Evolutionary conservation across 1,284 basidiomycete species (phyloP).

Genomic region (Tausonia pullulans): DNA sequence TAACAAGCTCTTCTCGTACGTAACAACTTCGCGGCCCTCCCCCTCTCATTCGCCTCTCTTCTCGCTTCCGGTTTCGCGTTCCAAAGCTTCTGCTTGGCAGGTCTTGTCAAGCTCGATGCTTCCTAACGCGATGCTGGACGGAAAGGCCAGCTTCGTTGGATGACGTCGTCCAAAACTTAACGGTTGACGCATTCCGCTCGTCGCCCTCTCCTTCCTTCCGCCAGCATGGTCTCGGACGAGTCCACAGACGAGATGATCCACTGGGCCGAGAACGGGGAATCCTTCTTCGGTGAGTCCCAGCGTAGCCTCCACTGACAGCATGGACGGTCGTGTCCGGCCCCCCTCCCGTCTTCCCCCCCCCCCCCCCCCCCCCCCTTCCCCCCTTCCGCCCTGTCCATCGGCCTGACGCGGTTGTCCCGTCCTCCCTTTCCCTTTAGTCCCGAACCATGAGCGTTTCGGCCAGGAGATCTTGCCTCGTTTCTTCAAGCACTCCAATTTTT

Average conservation of each 20-base stretch:
- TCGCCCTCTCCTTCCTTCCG: conserved; percentile 1
- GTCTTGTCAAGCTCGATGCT: not conserved
- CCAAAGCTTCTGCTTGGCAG: not conserved
- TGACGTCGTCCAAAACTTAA: not conserved
- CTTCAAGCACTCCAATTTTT: conserved; percentile 96
- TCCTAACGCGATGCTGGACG: not conserved
- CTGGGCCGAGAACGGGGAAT: conserved; percentile 80
- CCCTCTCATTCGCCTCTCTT: conserved; percentile 20
- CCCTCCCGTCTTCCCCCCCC: not conserved
- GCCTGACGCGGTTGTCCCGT: not conserved
- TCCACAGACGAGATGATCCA: conserved; percentile 67
- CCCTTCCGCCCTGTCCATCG: not conserved
- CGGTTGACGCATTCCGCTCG: not conserved
- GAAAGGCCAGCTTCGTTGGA: conserved; percentile 8
- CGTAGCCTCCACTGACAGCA: too few relatives aligned
- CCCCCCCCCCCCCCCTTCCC: not conserved
- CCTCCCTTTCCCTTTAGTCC: conserved; percentile 44
- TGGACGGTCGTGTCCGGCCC: not conserved
- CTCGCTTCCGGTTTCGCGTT: too few relatives aligned
- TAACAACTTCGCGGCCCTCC: too few relatives aligned
- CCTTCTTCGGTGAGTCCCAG: conserved; percentile 62
- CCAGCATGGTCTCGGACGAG: conserved; percentile 77
- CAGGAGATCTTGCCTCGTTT: conserved; percentile 80
- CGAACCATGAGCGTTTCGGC: conserved; percentile 85
- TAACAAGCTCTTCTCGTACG: conserved; percentile 82